Percentiles rank a stretch among this genome's conserved stretches.
Conservation (phyloP, 2,329 filamentous ascomycete genomes). For the Macrophomina phaseolina region DNA sequence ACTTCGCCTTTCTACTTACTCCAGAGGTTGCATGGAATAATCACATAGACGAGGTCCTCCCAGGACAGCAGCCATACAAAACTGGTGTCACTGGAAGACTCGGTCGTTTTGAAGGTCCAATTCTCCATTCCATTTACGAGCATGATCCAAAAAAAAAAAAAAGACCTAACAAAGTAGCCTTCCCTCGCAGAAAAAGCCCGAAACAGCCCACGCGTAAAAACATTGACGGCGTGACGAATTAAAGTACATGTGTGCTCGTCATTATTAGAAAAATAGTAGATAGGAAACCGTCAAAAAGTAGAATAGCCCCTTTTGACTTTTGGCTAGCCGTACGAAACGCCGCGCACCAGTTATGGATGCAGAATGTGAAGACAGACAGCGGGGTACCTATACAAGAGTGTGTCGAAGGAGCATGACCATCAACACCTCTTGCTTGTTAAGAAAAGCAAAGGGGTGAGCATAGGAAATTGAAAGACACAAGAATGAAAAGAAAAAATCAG, state of each 20-base stretch:
- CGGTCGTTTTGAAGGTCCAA: background rate
- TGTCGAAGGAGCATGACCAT: constrained; percentile 1
- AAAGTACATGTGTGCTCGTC: constrained; percentile 20
- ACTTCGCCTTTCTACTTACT: too few relatives aligned
- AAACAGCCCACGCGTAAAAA: constrained; percentile 2
- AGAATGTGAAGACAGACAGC: background rate
- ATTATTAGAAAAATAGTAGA: background rate
- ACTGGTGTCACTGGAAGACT: too few relatives aligned
- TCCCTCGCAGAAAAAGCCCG: background rate
- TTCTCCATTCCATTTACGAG: background rate
- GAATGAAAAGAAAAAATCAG: background rate
- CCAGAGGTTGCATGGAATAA: too few relatives aligned
- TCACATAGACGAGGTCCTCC: too few relatives aligned
- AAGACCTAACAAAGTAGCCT: background rate
- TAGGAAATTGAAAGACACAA: background rate
- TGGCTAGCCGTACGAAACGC: background rate
- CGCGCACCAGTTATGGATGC: constrained; percentile 12
- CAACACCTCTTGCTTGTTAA: constrained; percentile 8
- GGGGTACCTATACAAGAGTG: constrained; percentile 20
- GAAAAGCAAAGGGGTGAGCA: too few relatives aligned
- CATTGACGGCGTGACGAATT: constrained; percentile 11
- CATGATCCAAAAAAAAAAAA: background rate
- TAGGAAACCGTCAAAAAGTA: background rate
- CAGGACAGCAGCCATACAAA: too few relatives aligned
- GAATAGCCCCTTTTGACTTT: background rate